Evolutionary conservation across 1,139 yeast species (phyloP).

Genomic region (Saccharomyces uvarum): DNA sequence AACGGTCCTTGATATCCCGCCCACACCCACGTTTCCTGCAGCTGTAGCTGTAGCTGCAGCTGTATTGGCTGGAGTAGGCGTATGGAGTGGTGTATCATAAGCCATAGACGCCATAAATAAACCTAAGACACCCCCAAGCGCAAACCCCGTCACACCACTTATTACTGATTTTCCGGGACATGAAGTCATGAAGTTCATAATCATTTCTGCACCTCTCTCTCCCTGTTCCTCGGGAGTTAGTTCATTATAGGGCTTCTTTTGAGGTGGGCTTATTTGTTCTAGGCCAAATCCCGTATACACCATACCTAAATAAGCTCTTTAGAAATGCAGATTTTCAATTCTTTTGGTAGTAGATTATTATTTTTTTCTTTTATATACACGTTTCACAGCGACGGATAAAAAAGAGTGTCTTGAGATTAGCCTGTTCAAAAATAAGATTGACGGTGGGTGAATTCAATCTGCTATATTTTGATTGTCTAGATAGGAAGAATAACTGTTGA

Average conservation of each 20-base stretch:
- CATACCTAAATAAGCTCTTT: conserved; percentile 19
- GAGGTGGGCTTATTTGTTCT: conserved; percentile 33
- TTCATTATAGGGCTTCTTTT: conserved; percentile 48
- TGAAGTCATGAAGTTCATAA: conserved; percentile 79
- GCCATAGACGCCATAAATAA: conserved; percentile 88
- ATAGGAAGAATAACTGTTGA: background rate
- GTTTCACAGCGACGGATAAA: background rate
- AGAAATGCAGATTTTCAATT: background rate
- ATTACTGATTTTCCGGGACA: conserved; percentile 92
- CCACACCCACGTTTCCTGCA: conserved; percentile 1
- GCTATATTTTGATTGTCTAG: background rate
- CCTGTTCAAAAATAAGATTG: background rate
- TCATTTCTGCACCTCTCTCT: conserved; percentile 78
- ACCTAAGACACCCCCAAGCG: conserved; percentile 93
- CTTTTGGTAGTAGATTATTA: background rate
- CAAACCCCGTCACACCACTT: conserved; percentile 93
- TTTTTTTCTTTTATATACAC: background rate
- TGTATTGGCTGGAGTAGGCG: conserved; percentile 36
- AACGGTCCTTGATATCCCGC: conserved; percentile 25
- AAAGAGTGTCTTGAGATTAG: background rate
- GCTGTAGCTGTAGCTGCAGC: background rate
- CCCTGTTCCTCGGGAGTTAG: conserved; percentile 93
- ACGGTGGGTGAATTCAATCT: background rate
- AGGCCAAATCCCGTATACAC: conserved; percentile 37
- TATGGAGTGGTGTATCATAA: conserved; percentile 33